phyloP scores from a whole-genome alignment of 2,329 filamentous ascomycete genomes.

The Zalaria sp. region DNA sequence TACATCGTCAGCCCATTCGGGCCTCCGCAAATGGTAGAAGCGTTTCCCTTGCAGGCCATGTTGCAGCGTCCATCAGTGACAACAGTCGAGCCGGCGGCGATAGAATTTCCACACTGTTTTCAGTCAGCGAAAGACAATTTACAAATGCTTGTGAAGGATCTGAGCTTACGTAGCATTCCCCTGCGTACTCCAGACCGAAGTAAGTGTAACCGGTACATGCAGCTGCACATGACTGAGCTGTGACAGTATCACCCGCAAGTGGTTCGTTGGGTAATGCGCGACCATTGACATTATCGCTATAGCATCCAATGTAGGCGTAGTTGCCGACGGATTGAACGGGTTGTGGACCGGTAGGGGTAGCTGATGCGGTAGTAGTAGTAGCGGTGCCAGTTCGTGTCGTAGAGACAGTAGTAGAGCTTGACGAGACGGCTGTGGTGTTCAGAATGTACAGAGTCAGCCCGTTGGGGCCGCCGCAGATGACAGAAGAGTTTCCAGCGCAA shows the following conservation, averaged over 20 bases:
- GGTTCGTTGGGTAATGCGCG: constrained; percentile 9
- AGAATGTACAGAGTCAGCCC: constrained; percentile 13
- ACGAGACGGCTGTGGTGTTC: constrained; percentile 2
- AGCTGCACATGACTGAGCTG: constrained; percentile 22
- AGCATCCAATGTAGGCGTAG: constrained; percentile 11
- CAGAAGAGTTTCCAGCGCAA: constrained; percentile 11
- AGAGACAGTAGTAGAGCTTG: constrained; percentile 1
- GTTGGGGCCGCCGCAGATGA: constrained; percentile 17
- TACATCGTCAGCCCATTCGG: constrained; percentile 14
- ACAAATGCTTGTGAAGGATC: too few relatives aligned
- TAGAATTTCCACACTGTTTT: constrained; percentile 8
- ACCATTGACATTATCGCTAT: constrained; percentile 12
- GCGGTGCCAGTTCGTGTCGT: neutral
- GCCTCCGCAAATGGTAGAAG: constrained; percentile 16
- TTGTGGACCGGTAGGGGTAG: constrained; percentile 5
- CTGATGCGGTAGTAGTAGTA: constrained; percentile 2
- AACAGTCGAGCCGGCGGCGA: constrained; percentile 1
- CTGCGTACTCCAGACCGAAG: constrained; percentile 23
- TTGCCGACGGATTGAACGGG: constrained; percentile 12
- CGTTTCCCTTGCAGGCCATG: constrained; percentile 12
- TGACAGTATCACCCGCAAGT: constrained; percentile 16
- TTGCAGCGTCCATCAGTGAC: constrained; percentile 9
- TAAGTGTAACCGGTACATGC: constrained; percentile 19
- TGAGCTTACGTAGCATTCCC: constrained; percentile 19
- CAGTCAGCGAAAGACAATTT: too few relatives aligned